Evolutionary conservation across 148 eudicot species (phyloP).

Genomic region (Chenopodium quinoa): DNA sequence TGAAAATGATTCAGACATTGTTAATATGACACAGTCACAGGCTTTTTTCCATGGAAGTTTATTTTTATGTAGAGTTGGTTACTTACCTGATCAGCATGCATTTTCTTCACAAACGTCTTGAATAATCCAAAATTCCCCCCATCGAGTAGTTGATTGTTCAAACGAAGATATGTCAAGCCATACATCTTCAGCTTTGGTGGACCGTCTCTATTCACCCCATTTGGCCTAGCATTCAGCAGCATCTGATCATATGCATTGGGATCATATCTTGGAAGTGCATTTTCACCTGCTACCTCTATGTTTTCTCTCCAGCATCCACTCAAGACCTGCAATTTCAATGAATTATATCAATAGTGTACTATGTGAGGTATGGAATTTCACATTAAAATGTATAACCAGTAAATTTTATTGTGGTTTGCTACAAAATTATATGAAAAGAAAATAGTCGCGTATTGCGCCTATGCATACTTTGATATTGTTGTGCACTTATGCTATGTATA

Average conservation of each 20-base stretch:
- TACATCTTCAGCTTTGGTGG: constrained; percentile 59
- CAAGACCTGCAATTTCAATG: constrained; percentile 51
- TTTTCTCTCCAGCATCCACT: constrained; percentile 73
- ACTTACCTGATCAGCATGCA: constrained; percentile 83
- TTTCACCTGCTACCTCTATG: constrained; percentile 79
- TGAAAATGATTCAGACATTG: constrained; percentile 23
- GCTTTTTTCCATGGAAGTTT: not conserved
- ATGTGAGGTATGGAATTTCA: not conserved
- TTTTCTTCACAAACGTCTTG: constrained; percentile 65
- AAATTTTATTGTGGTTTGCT: not conserved
- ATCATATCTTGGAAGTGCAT: constrained; percentile 88
- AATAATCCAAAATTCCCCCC: constrained; percentile 51
- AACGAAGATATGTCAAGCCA: constrained; percentile 72
- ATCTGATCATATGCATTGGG: constrained; percentile 71
- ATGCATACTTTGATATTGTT: too few relatives aligned
- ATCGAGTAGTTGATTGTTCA: constrained; percentile 53
- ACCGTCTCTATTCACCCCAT: constrained; percentile 63
- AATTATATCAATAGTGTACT: not conserved
- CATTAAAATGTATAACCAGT: not conserved
- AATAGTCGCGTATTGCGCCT: too few relatives aligned
- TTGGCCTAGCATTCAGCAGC: constrained; percentile 70
- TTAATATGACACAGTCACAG: not conserved
- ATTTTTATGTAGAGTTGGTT: constrained; percentile 1
- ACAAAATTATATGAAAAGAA: not conserved
- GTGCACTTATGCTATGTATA: too few relatives aligned